Evolutionary conservation across 2,329 filamentous ascomycete genomes (phyloP).

Genomic region (Basipetospora chlamydospora): DNA sequence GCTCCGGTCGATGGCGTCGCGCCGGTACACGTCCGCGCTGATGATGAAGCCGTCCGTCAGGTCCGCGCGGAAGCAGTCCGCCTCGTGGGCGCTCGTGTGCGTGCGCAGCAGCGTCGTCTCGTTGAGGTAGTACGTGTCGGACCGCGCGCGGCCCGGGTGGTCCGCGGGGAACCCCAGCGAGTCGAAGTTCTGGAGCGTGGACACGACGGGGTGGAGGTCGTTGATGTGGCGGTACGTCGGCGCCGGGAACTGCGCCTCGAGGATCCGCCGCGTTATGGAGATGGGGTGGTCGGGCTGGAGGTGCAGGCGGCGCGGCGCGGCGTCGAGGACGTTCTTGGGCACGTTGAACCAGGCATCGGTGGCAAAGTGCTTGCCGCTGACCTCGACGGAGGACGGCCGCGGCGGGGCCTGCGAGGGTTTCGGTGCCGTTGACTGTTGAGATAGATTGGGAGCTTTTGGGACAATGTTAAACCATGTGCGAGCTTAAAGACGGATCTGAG

Average conservation of each 20-base stretch:
- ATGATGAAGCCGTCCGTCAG: slow-evolving; percentile 71
- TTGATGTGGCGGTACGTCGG: slow-evolving; percentile 66
- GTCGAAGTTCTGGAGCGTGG: slow-evolving; percentile 82
- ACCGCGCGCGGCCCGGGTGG: slow-evolving; percentile 73
- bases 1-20: slow-evolving; percentile 86
- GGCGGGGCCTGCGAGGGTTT: neutral
- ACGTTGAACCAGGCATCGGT: slow-evolving; percentile 80
- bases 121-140: slow-evolving; percentile 95
- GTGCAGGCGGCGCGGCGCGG: slow-evolving; percentile 69
- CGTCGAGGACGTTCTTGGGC: slow-evolving; percentile 57
- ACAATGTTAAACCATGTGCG: too few relatives aligned
- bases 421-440: too few relatives aligned
- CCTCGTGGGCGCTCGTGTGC: slow-evolving; percentile 88
- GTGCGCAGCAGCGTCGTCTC: slow-evolving; percentile 71
- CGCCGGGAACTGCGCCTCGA: slow-evolving; percentile 72
- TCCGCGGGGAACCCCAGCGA: slow-evolving; percentile 82
- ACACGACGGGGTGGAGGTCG: slow-evolving; percentile 68
- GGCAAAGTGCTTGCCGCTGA: slow-evolving; percentile 49
- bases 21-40: slow-evolving; percentile 84
- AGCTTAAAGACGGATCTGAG: too few relatives aligned
- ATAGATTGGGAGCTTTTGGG: slow-evolving; percentile 1
- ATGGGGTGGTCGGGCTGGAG: slow-evolving; percentile 83
- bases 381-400: slow-evolving; percentile 23
- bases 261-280: slow-evolving; percentile 77
- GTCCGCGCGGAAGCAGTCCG: slow-evolving; percentile 62